These are phyloP conservation scores for Termitomyces sp. DNA, from an alignment of 768 basidiomycete species.

Conservation along the genomic window DNA sequence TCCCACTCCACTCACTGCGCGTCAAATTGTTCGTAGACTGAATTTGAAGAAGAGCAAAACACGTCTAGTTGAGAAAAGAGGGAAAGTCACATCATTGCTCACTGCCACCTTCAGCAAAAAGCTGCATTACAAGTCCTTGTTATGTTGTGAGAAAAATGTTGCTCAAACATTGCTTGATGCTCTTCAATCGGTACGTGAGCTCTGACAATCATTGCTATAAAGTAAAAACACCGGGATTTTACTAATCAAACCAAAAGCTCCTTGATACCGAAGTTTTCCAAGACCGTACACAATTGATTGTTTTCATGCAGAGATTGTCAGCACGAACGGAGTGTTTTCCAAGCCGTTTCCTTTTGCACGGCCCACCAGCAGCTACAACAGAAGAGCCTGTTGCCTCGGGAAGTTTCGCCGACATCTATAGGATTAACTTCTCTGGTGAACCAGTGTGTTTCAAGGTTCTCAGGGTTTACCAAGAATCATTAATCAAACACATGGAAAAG, in stretches of 20 bases:
- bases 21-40: no score
- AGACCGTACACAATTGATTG: constrained; percentile 1
- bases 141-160: no score
- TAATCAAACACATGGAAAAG: constrained; percentile 1
- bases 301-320: constrained; percentile 9
- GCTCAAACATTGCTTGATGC: neutral
- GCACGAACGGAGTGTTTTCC: constrained; percentile 1
- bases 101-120: no score
- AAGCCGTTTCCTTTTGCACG: neutral
- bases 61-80: no score
- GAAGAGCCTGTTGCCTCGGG: neutral
- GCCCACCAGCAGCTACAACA: neutral
- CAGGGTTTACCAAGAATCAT: neutral
- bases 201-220: no score
- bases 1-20: no score
- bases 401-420: constrained; percentile 5
- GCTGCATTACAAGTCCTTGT: no score
- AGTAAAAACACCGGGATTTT: no score
- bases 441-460: constrained; percentile 7
- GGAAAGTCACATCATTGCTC: no score
- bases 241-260: neutral
- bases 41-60: no score
- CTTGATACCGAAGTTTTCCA: constrained; percentile 1
- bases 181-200: neutral
- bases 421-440: neutral